Percentiles rank a stretch among this genome's conserved stretches.
phyloP scores from a whole-genome alignment of 257 asterid genomes.

The Salvia rosmarinus region DNA sequence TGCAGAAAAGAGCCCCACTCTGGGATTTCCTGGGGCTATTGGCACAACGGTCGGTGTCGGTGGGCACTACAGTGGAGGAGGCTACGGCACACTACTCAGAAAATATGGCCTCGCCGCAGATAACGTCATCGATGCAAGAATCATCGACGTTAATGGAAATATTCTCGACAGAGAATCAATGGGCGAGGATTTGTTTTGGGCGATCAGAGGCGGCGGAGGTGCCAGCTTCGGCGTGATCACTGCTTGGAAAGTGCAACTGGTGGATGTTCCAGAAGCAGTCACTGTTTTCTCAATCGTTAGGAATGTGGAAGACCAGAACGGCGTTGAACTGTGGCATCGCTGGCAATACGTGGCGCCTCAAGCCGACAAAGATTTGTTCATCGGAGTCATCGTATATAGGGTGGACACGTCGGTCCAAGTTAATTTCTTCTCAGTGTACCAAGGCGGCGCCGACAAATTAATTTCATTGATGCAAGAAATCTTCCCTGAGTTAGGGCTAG shows the following conservation, averaged over 20 bases:
- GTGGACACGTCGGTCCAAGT: neutral
- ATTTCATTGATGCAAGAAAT: slow-evolving; percentile 15
- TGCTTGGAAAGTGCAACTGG: slow-evolving; percentile 34
- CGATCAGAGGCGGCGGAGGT: slow-evolving; percentile 34
- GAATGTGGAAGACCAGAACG: slow-evolving; percentile 22
- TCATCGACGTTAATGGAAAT: slow-evolving; percentile 30
- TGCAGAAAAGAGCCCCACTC: neutral
- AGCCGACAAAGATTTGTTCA: neutral
- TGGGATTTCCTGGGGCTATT: slow-evolving; percentile 17
- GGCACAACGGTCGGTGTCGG: slow-evolving; percentile 38
- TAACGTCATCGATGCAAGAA: slow-evolving; percentile 31
- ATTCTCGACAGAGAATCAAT: slow-evolving; percentile 28
- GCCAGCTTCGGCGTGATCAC: slow-evolving; percentile 39
- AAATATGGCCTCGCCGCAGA: slow-evolving; percentile 37
- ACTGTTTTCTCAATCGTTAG: slow-evolving; percentile 21
- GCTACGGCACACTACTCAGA: slow-evolving; percentile 29
- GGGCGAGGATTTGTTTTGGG: slow-evolving; percentile 37
- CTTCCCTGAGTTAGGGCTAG: slow-evolving; percentile 45
- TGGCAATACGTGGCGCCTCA: slow-evolving; percentile 37
- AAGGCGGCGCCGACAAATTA: slow-evolving; percentile 40
- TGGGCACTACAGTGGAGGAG: slow-evolving; percentile 38
- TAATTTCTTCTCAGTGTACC: slow-evolving; percentile 32
- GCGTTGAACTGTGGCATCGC: slow-evolving; percentile 15
- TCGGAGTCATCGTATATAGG: neutral
- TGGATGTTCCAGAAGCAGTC: slow-evolving; percentile 33